Evolutionary conservation across 805 yeast genomes (phyloP), one percentile per base, ranked within the genome.

Genomic region (Candida golubevii): DNA sequence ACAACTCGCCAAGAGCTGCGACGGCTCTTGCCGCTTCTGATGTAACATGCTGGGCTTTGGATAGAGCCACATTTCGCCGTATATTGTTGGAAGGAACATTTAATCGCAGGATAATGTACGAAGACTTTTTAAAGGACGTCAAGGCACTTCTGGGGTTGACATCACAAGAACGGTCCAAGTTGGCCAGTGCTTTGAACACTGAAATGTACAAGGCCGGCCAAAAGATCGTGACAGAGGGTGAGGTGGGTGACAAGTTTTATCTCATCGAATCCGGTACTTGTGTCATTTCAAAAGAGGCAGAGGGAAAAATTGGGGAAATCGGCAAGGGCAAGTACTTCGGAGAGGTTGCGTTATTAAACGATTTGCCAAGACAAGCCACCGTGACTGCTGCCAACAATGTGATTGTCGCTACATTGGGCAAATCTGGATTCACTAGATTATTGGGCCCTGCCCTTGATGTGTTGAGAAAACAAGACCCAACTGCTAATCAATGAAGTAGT

Each of bases 1-100:
- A 93, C 71, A 91, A 93, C 65, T 82, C 97, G 14, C 97, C 97
- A 49, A 82, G 99, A 67, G 98, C 98, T 7, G 98, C 98, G 8
- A 88, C 98, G 1, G 97, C 87, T 1, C 64, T 72, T 23, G 74
- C 85, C 7, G 88, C 85, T 48, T 76, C 84, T 57, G 79, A 80
- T 29, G 73, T 91, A 41, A 65, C 69, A 12, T 67, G 73, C 53
- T 91, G 97, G 97, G 93, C 96, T 2, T 75, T 93, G 55, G 99
- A 93, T 67, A 80, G 99, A 60, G 71, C 84, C 58, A 90, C 97
- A 1, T 93, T 93, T 72, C 83, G 97, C 65, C 80, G 90, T 64
- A 93, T 93, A 50, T 75, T 93, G 48, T 74, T 90, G 59, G 97
- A 91, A 56, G 88, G 90, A 49, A 89, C 97, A 4, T 83, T 89